These are phyloP conservation scores for Fusarium tricinctum DNA, from an alignment of 2,329 filamentous ascomycete species.

Conservation along the genomic window DNA sequence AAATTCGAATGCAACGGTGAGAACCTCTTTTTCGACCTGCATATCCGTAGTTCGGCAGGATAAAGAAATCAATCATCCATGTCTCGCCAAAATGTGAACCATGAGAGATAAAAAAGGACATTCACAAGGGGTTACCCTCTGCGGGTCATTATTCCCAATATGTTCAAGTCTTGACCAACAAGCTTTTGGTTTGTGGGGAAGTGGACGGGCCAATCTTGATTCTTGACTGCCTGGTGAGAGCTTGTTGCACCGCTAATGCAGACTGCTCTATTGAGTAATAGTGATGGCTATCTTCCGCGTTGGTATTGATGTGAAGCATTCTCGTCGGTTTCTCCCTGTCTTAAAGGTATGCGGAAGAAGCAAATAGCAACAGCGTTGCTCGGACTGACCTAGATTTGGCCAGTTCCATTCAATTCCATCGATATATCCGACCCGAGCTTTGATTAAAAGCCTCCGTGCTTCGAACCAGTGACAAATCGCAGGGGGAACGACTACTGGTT, in stretches of 20 bases:
- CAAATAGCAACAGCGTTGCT: neutral
- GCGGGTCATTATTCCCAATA: constrained; percentile 36
- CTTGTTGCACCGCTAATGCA: constrained; percentile 25
- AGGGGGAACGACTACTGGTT: neutral
- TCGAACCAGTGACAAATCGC: constrained; percentile 4
- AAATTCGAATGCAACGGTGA: constrained; percentile 1
- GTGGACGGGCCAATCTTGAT: constrained; percentile 38
- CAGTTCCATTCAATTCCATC: constrained; percentile 15
- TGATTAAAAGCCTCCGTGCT: constrained; percentile 3
- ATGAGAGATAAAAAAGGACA: constrained; percentile 32
- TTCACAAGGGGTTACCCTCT: constrained; percentile 27
- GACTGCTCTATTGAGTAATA: constrained; percentile 5
- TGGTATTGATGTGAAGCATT: neutral
- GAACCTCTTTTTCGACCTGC: constrained; percentile 14
- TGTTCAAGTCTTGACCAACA: constrained; percentile 37
- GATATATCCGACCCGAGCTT: constrained; percentile 23
- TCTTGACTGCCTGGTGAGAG: constrained; percentile 29
- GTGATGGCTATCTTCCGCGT: neutral
- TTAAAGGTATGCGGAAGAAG: neutral
- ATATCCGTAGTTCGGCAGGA: neutral
- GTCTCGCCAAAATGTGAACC: constrained; percentile 4
- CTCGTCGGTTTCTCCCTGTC: neutral
- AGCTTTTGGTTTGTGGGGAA: constrained; percentile 45
- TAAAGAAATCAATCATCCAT: constrained; percentile 14
- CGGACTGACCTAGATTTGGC: constrained; percentile 4